A percentile compares a stretch with the other conserved stretches of the same genome.
These are phyloP conservation scores for Gyrodon lividus DNA, from an alignment of 768 basidiomycete genomes.

Conservation along the genomic window DNA sequence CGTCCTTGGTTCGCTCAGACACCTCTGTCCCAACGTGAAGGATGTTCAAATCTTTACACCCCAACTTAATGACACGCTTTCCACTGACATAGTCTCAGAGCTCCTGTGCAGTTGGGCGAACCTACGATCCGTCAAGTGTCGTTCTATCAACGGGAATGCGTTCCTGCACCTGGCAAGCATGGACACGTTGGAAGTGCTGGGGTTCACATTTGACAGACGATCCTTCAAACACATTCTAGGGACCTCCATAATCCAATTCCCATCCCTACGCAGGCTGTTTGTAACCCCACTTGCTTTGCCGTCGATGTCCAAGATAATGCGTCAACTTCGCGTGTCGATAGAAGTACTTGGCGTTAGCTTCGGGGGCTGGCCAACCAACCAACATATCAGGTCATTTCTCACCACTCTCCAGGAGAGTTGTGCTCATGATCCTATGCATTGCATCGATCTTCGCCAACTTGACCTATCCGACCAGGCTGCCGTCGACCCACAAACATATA, in stretches of 20 bases:
- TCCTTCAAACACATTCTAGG: neutral
- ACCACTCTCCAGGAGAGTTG: neutral
- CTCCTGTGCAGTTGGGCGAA: constrained; percentile 3
- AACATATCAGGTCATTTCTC: neutral
- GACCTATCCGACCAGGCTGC: neutral
- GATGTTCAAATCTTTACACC: neutral
- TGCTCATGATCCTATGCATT: neutral
- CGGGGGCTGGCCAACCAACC: neutral
- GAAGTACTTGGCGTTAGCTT: neutral
- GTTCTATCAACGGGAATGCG: neutral
- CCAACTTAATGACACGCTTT: neutral
- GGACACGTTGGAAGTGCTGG: neutral
- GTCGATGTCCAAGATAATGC: neutral
- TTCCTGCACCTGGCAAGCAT: neutral
- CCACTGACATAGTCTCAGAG: neutral
- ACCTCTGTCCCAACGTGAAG: constrained; percentile 1
- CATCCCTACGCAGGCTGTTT: neutral
- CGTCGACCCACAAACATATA: too few relatives aligned
- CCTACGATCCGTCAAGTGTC: neutral
- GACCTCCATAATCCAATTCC: neutral
- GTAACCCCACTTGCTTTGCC: neutral
- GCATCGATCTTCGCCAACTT: neutral
- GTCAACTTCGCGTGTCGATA: neutral
- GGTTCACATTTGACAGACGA: neutral
- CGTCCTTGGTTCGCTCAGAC: constrained; percentile 2